A percentile compares a stretch with the other conserved stretches of the same genome.
phyloP scores from a whole-genome alignment of 768 basidiomycete genomes.

The Galerina sulciceps region DNA sequence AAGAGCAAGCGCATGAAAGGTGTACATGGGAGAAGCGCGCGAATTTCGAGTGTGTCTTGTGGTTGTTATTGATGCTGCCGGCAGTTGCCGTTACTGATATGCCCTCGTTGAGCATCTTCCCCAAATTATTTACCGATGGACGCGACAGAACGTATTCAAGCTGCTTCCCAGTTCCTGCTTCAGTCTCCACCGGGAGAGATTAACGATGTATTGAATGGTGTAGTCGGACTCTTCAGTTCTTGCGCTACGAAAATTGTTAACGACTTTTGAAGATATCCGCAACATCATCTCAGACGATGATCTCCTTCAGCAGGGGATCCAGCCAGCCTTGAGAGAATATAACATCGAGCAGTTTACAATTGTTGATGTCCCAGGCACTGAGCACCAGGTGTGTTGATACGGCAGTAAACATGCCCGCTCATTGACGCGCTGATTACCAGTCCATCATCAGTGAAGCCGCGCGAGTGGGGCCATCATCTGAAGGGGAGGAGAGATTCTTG shows the following conservation, averaged over 20 bases:
- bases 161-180: slow-evolving; percentile 78
- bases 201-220: slow-evolving; percentile 93
- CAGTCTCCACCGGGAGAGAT: slow-evolving; percentile 97
- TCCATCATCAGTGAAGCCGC: slow-evolving; percentile 82
- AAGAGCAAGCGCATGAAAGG: too few species aligned
- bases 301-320: slow-evolving; percentile 75
- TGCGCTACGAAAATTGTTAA: slow-evolving; percentile 11
- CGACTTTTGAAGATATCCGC: slow-evolving; percentile 70
- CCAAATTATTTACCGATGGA: slow-evolving; percentile 46
- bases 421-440: slow-evolving; percentile 44
- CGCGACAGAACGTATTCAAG: slow-evolving; percentile 64
- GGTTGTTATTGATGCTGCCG: slow-evolving; percentile 14
- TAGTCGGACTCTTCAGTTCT: slow-evolving; percentile 13
- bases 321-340: slow-evolving; percentile 81
- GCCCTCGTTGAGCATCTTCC: background rate
- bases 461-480: slow-evolving; percentile 44
- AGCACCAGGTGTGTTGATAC: slow-evolving; percentile 67
- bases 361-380: slow-evolving; percentile 78
- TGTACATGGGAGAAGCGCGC: too few species aligned
- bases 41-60: background rate
- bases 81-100: slow-evolving; percentile 4
- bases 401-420: slow-evolving; percentile 1
- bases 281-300: slow-evolving; percentile 88
- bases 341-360: slow-evolving; percentile 88
- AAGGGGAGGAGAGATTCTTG: slow-evolving; percentile 71